Evolutionary conservation across 495 filamentous ascomycete species (phyloP), one percentile per base, ranked within the genome.

Genomic region (Viridothelium virens): DNA sequence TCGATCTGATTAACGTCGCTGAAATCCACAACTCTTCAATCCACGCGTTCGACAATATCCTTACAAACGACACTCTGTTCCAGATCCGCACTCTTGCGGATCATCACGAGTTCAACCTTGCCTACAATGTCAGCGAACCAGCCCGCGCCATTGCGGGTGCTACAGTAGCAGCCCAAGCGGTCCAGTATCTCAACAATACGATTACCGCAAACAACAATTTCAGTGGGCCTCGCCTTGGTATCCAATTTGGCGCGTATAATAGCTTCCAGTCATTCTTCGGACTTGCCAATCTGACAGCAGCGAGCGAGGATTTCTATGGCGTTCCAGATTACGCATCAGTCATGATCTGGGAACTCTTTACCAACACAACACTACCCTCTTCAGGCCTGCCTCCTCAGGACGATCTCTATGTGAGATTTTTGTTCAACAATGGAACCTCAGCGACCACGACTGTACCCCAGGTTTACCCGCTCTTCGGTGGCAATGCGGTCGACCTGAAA

Each of bases 261-360:
- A 84, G 87, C 67, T 88, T 90, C 73, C 78, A 89, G 59, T 85
- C 88, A 9, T 88, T 93, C 75, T 89, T 91, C 72, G 89, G 88
- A 11, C 80, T 93, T 11, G 72, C 87, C 39, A 75, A 83, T 56
- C 80, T 93, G 48, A 79, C 83, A 2, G 74, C 72, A 1, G 78
- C 80, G 31, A 81, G 81, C 39, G 65, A 72, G 1, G 82, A 89
- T 71, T 92, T 92, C 78, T 84, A 79, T 65, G 88, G 88, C 56
- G 79, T 91, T 10, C 84, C 87, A 2, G 83, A 85, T 66, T 89
- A 85, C 66, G 89, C 87, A 11, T 84, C 84, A 36, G 83, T 85
- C 38, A 83, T 93, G 74, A 77, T 82, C 3, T 88, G 92, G 67
- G 91, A 96, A 78, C 81, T 96, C 7, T 87, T 89, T 70, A 91